These are phyloP conservation scores for Lichtheimia hyalospora DNA, from an alignment of 371 early-diverging fungal genomes.

Conservation along the genomic window DNA sequence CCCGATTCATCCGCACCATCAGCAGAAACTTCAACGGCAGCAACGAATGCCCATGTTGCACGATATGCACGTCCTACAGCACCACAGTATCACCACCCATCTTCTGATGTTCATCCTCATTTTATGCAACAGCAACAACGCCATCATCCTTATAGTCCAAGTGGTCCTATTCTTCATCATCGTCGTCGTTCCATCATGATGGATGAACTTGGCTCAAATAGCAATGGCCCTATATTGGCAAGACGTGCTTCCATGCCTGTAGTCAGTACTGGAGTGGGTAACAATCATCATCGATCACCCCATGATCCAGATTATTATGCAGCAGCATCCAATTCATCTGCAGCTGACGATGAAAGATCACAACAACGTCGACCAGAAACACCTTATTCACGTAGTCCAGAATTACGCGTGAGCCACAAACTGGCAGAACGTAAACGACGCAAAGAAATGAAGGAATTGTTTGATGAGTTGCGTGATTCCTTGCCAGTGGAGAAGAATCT, in stretches of 20 bases:
- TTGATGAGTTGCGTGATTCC: slow-evolving; percentile 78
- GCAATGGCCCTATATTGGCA: slow-evolving; percentile 14
- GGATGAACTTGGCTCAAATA: slow-evolving; percentile 15
- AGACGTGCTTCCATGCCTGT: slow-evolving; percentile 56
- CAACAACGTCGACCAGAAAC: slow-evolving; percentile 42
- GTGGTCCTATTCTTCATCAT: slow-evolving; percentile 26
- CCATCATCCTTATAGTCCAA: slow-evolving; percentile 17
- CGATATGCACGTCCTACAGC: slow-evolving; percentile 16
- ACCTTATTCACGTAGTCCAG: slow-evolving; percentile 71
- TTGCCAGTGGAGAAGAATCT: slow-evolving; percentile 74
- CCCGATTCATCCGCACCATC: slow-evolving; percentile 28
- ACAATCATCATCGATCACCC: slow-evolving; percentile 9
- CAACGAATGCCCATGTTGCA: neutral
- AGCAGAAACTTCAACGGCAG: neutral
- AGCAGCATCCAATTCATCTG: slow-evolving; percentile 6
- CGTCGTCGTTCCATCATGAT: slow-evolving; percentile 35
- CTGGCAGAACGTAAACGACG: slow-evolving; percentile 83
- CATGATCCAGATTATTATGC: slow-evolving; percentile 2
- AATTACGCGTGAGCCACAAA: slow-evolving; percentile 75
- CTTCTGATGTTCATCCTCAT: slow-evolving; percentile 17
- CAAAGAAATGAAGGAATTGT: slow-evolving; percentile 86
- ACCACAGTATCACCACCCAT: slow-evolving; percentile 13
- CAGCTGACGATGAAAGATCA: slow-evolving; percentile 5
- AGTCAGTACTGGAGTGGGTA: slow-evolving; percentile 22
- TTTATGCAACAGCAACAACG: slow-evolving; percentile 18